phyloP scores from a whole-genome alignment of 2,329 filamentous ascomycete species.

The Aspergillus sp. region DNA sequence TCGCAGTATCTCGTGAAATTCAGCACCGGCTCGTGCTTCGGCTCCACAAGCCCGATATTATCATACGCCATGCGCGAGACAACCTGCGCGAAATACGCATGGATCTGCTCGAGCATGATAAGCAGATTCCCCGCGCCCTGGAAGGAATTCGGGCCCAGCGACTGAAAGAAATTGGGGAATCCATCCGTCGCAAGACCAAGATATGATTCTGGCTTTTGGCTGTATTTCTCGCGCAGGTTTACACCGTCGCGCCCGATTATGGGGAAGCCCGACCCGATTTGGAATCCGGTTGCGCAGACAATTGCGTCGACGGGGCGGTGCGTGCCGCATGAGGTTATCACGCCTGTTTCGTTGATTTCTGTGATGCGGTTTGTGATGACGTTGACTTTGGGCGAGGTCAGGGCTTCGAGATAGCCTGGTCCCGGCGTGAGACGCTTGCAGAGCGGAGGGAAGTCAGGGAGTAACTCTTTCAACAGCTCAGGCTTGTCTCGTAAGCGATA shows the following conservation, averaged over 20 bases:
- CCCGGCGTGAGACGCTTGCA: conserved; percentile 4
- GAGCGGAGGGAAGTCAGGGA: not conserved
- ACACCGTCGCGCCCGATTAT: not conserved
- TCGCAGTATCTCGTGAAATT: not conserved
- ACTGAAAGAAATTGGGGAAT: conserved; percentile 7
- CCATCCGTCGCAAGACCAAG: not conserved
- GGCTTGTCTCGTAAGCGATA: not conserved
- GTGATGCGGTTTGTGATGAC: not conserved
- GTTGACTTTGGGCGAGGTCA: not conserved
- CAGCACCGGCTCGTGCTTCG: not conserved
- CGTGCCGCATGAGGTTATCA: not conserved
- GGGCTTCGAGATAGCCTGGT: not conserved
- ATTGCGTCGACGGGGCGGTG: not conserved
- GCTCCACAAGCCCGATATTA: not conserved
- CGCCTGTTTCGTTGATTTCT: not conserved
- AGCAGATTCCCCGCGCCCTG: conserved; percentile 5
- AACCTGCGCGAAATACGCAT: not conserved
- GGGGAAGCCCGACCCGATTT: not conserved
- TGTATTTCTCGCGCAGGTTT: not conserved
- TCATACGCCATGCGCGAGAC: not conserved
- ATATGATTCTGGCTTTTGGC: not conserved
- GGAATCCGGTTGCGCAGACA: conserved; percentile 5
- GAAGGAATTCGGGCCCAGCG: conserved; percentile 1
- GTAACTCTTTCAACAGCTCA: not conserved
- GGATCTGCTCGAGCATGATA: conserved; percentile 5